Base-by-base conservation (phyloP, 805 yeast genomes). In the Monosporozyma servazzii region DNA sequence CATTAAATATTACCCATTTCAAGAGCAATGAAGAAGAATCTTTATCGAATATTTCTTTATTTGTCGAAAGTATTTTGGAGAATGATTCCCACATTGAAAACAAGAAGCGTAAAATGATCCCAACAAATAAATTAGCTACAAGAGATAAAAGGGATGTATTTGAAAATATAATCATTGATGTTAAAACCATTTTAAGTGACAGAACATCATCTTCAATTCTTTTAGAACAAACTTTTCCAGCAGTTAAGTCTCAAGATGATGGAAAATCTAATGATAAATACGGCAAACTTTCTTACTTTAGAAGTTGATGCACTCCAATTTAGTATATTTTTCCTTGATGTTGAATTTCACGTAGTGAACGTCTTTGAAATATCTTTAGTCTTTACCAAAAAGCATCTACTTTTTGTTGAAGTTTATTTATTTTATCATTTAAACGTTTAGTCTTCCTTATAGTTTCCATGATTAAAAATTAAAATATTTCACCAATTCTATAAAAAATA, bases 121-220 rank as follows among this genome's bases (percentile, higher is more conserved):
- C 61, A 15, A 54, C 57, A 17, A 61, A 57, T 23, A 9, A 51
- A 9, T 47, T 63, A 10, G 54, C 58, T 1, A 42, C 36, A 23
- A 54, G 64, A 41, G 54, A 62, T 27, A 52, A 50, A n/a, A 53
- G 43, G 30, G 55, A 57, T 6, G 52, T 60, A 13, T 63, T 63
- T 49, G 60, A 57, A 36, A 51, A 56, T 41, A 39, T 51, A 11
- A 51, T 56, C 9, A 42, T 59, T 15, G 50, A 53, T 42, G 49
- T 57, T 13, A 48, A 48, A 27, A 51, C 53, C 29, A 50, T 58
- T 6, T 42, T 59, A 8, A 40, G 48, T 17, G 53, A 52, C 6
- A 49, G 44, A 17, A 20, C 47, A 9, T 37, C 46, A 18, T 40
- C 52, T 7, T 39, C 52, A 6, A 23, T 29, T 11, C 15, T n/a